phyloP scores from a whole-genome alignment of 345 rosid genomes.

The Camelina sativa region DNA sequence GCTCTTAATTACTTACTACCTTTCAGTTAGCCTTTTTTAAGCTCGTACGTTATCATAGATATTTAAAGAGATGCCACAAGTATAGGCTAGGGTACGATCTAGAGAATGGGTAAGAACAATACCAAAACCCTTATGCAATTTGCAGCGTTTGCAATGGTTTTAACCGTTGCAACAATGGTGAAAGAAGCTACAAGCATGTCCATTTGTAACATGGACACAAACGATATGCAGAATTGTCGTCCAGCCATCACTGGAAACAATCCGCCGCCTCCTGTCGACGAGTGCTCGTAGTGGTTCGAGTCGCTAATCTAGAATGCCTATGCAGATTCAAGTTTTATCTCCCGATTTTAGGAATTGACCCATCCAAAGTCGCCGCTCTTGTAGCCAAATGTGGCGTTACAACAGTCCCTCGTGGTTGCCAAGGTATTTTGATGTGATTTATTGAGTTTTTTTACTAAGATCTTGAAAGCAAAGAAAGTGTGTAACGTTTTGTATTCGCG shows the following conservation, averaged over 20 bases:
- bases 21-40: constrained; percentile 5
- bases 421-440: constrained; percentile 25
- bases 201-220: constrained; percentile 51
- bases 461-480: constrained; percentile 14
- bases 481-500: constrained; percentile 3
- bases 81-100: background rate
- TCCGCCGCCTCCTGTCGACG: constrained; percentile 51
- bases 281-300: constrained; percentile 48
- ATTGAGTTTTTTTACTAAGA: constrained; percentile 4
- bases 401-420: constrained; percentile 48
- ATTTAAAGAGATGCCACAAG: background rate
- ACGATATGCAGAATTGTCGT: constrained; percentile 48
- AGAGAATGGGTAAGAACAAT: constrained; percentile 33
- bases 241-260: constrained; percentile 55
- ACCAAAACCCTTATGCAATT: constrained; percentile 26
- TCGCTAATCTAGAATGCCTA: constrained; percentile 53
- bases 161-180: constrained; percentile 31
- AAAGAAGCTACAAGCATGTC: constrained; percentile 28
- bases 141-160: constrained; percentile 33
- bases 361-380: constrained; percentile 52
- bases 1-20: constrained; percentile 3
- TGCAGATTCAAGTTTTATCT: constrained; percentile 54
- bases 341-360: constrained; percentile 52
- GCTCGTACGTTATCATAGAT: background rate
- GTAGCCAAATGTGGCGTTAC: constrained; percentile 51